Evolutionary conservation across 2,329 filamentous ascomycete genomes (phyloP), one percentile per base, ranked within the genome.

Genomic region (Botryotinia narcissicola): DNA sequence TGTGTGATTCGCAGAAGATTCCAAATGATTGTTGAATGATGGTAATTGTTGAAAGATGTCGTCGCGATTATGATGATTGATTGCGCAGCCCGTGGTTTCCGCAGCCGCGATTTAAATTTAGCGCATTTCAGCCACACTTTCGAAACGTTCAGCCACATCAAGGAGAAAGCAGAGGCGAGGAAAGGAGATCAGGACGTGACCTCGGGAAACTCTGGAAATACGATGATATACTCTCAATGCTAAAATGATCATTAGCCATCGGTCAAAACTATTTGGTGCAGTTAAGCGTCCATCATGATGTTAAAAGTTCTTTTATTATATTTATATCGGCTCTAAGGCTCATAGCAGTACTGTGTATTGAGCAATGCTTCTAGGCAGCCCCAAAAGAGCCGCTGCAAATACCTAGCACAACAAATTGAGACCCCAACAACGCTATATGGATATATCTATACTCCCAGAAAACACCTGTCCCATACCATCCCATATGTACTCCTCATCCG

Each of bases 51-150:
- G 40, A 46, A 51, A 51, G 71, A 72, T 61, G 76, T 76, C 44
- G 76, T 77, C 70, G 76, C 72, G 74, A 74, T 76, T 44, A 51
- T 70, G 57, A n/a, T 42, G 32, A 37, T 48, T 70, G 42, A 73
- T 67, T 54, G 61, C 44, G 60, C 59, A 32, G 44, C 54, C 68
- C 60, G 60, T 64, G 9, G 67, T 70, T 70, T 61, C 68, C 60
- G 48, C 46, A 29, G 57, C 69, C 57, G 59, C 44, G 40, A 66
- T 54, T 64, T 54, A 71, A 66, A 71, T 72, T 70, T 60, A 54
- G 60, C 44, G 44, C 70, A 48, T 3, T 18, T 40, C 25, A 72
- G 70, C 71, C 71, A 73, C 71, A 70, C 8, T 54, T 72, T 57
- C 25, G 6, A 68, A 22, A 29, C 25, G 16, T 68, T n/a, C 71